Conservation (phyloP, 208 protist genomes). For the Trypanosoma brucei region DNA sequence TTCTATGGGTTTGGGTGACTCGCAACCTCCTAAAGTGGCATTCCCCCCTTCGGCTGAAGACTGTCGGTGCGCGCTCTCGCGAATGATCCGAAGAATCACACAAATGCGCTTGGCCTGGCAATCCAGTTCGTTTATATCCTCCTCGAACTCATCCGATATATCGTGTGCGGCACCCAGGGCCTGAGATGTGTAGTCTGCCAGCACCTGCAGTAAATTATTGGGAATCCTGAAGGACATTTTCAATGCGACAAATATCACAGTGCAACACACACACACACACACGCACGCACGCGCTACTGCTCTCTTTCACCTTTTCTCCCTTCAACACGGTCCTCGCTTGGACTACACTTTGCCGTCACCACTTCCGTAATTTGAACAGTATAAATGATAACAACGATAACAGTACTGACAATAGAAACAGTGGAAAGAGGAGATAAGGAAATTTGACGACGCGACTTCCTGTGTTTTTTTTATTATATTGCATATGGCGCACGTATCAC, state of each 20-base stretch:
- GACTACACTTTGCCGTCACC: no score
- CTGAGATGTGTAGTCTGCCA: conserved; percentile 45
- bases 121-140: conserved; percentile 9
- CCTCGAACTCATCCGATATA: conserved; percentile 28
- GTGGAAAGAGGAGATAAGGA: no score
- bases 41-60: not conserved
- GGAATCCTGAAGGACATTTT: conserved; percentile 3
- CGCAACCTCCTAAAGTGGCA: not conserved
- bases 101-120: conserved; percentile 13
- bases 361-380: no score
- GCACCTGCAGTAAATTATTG: conserved; percentile 24
- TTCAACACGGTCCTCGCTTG: no score
- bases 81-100: conserved; percentile 12
- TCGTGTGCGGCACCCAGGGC: conserved; percentile 36
- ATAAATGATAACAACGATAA: no score
- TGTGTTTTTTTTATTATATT: no score
- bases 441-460: no score
- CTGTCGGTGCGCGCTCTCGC: not conserved
- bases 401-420: no score
- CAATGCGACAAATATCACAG: not conserved
- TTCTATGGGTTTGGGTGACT: not conserved
- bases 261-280: conserved; percentile 13
- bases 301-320: no score
- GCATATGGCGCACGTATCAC: no score
- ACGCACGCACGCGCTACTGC: not conserved